Base-by-base conservation (phyloP, 495 filamentous ascomycete species). In the Aspergillus diversus region DNA sequence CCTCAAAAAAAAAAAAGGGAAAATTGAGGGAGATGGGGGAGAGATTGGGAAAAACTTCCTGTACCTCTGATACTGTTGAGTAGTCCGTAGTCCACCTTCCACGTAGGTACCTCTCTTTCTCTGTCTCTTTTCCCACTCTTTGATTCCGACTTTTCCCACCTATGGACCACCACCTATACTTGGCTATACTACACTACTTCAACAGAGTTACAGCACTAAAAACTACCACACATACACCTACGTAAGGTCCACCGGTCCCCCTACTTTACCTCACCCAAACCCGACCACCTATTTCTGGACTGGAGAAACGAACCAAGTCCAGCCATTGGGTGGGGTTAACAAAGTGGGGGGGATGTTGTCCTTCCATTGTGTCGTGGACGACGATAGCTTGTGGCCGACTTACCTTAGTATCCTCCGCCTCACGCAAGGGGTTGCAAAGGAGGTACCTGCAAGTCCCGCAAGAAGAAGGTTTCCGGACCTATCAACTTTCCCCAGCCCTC, bases 351-450 rank as follows among this genome's bases (percentile, higher is more conserved):
- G 21, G 21, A 27, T 27, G 21, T 27, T 27, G 21, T 27, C 21
- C 21, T 43, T 12, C n/a, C 31, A 61, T 66, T 61, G 61, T 63
- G 55, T 63, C 47, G 55, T 63, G 55, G 55, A 63, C 61, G 37
- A 43, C 34, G 54, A 59, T 60, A 64, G 63, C 35, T 63, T 61
- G 60, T 27, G 21, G 21, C 21, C 21, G 21, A 27, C 21, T 27
- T 27, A 2, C 21, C 21, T 27, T 27, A 27, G 21, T 27, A 52
- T 21, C 42, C 59, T 66, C 67, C 57, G 60, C 64, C 58, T 59
- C 59, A 70, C 68, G 68, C 68, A 70, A 70, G 68, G 68, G 68
- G 68, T 66, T 15, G 55, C 33, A 57, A 65, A 55, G 57, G 67
- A 64, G 59, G 59, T 61, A 56, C 31, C 56, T 67, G 60, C 60